phyloP scores from a whole-genome alignment of 2,329 filamentous ascomycete species.

The Beauveria sp. region DNA sequence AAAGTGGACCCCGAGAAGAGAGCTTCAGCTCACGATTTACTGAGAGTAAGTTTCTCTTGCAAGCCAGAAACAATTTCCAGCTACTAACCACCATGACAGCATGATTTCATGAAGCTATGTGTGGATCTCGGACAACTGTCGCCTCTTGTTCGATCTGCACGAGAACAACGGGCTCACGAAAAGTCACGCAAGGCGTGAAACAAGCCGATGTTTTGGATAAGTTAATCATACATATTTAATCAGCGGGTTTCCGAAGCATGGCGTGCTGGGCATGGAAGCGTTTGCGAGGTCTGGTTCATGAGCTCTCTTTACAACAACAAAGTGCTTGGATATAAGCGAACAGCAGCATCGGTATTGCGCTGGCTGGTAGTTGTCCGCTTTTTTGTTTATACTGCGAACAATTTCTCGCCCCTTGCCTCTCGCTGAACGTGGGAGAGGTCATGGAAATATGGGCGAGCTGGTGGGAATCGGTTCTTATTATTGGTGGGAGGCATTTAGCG shows the following conservation, averaged over 20 bases:
- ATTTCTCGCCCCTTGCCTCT: background rate
- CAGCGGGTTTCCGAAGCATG: constrained; percentile 2
- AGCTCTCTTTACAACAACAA: background rate
- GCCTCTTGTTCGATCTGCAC: constrained; percentile 78
- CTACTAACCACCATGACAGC: constrained; percentile 38
- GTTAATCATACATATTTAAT: background rate
- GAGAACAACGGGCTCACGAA: constrained; percentile 79
- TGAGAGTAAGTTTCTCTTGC: constrained; percentile 59
- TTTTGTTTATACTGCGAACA: constrained; percentile 1
- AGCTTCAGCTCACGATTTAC: constrained; percentile 85
- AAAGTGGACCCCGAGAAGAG: constrained; percentile 97
- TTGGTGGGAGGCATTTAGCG: constrained; percentile 8
- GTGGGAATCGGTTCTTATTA: background rate
- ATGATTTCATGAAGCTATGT: constrained; percentile 72
- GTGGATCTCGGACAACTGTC: constrained; percentile 70
- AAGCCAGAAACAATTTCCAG: constrained; percentile 22
- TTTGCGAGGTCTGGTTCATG: background rate
- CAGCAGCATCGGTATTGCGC: background rate
- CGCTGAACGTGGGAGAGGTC: background rate
- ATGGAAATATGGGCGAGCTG: background rate
- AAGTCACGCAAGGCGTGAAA: constrained; percentile 58
- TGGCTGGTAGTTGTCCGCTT: background rate
- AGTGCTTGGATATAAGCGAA: background rate
- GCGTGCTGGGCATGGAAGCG: background rate
- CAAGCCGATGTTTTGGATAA: background rate